Evolutionary conservation across 106 monocot species (phyloP), one percentile per base, ranked within the genome.

Genomic region (Allium cepa): DNA sequence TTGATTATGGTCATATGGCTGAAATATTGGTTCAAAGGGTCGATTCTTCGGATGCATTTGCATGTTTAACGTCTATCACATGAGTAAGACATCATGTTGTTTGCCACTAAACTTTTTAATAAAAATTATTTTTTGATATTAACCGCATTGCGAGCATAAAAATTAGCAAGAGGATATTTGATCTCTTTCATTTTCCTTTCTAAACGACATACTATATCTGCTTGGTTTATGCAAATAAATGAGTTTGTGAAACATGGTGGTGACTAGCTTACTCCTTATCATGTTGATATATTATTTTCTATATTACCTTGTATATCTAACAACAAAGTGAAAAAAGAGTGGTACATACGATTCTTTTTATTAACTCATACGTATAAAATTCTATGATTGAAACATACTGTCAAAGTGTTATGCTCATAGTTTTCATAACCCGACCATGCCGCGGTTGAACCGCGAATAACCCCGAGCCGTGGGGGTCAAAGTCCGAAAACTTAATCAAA

Each of bases 1-100:
- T 99, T 83, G 99, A 99, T 85, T 99, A 99, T 93, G 99, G 99
- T 57, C 89, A 92, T 26, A 99, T 99, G 93, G 87, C 93, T 82
- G 99, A 99, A 81, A 99, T 99, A 83, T 75, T 93, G 75, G 93
- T 99, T 36, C 87, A 80, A 22, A 78, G 99, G 69, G 92, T 89
- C 9, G 73, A 77, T 51, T 99, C 90, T 67, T 45, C 80, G 73
- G 93, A 99, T 75, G 99, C 87, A 69, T 99, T 99, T 70, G 93
- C 93, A 57, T 80, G 99, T 15, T 78, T 87, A 75, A 99, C 99
- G 26, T 74, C 99, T 49, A 79, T 99, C 36, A 93, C 93, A 56
- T 99, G 99, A 92, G 99, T 99, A 82, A 81, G 81, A 26, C 64
- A 56, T 11, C 8, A 22, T 66, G 10, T 49, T 56, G 26, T 17